Percentiles rank a stretch among this genome's conserved stretches.
These are phyloP conservation scores for Erigeron philadelphicus DNA, from an alignment of 140 eudicot genomes.

Conservation along the genomic window DNA sequence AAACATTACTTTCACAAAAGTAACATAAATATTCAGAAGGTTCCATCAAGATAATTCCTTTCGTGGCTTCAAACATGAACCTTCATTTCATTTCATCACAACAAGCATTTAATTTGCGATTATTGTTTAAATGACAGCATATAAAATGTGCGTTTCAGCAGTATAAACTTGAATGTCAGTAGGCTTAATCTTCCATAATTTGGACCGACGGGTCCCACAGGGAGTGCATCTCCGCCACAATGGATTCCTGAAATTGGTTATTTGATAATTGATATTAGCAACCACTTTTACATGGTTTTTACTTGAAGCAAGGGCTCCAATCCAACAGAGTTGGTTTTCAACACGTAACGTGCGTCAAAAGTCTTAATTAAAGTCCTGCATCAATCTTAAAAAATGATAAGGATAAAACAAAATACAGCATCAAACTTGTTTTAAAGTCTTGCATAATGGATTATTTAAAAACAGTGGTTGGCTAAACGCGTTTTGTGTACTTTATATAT, in stretches of 20 bases:
- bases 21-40: neutral
- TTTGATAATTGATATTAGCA: slow-evolving; percentile 31
- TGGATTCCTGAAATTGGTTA: slow-evolving; percentile 24
- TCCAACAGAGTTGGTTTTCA: too few relatives aligned
- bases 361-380: too few relatives aligned
- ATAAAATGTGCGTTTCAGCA: slow-evolving; percentile 18
- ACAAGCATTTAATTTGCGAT: too few relatives aligned
- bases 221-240: slow-evolving; percentile 29
- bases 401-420: too few relatives aligned
- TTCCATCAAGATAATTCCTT: neutral
- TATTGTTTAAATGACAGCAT: slow-evolving; percentile 12
- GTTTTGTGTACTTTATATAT: too few relatives aligned
- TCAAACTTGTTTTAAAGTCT: too few relatives aligned
- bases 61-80: neutral
- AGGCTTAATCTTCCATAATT: slow-evolving; percentile 32
- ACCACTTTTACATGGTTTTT: slow-evolving; percentile 2
- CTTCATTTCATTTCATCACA: neutral
- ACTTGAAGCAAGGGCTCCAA: too few relatives aligned
- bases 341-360: too few relatives aligned
- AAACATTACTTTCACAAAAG: too few relatives aligned
- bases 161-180: slow-evolving; percentile 44
- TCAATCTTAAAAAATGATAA: too few relatives aligned
- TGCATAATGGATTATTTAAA: too few relatives aligned
- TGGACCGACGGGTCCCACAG: slow-evolving; percentile 41
- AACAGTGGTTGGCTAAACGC: too few relatives aligned